A percentile compares a stretch with the other conserved stretches of the same genome.
Evolutionary conservation across 129 eudicot species (phyloP).

Genomic region (Tagetes erecta): DNA sequence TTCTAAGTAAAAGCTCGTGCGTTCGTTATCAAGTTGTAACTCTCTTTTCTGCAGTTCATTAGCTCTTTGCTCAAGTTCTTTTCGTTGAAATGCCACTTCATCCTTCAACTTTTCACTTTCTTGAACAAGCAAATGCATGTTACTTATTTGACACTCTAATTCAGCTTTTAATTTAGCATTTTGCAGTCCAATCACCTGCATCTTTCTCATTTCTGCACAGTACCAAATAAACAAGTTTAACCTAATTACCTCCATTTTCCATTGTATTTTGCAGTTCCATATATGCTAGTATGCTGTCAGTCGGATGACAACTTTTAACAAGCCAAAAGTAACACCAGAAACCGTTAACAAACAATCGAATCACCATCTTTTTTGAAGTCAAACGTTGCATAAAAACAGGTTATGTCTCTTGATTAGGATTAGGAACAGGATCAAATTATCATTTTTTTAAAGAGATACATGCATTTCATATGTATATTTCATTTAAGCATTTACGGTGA

Average conservation of each 20-base stretch:
- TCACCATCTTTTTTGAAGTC: constrained; percentile 16
- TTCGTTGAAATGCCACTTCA: constrained; percentile 42
- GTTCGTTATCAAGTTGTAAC: constrained; percentile 38
- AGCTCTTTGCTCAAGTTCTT: constrained; percentile 49
- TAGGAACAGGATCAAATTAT: no score
- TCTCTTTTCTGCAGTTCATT: constrained; percentile 42
- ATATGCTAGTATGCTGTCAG: not conserved
- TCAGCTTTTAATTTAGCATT: constrained; percentile 51
- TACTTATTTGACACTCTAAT: constrained; percentile 42
- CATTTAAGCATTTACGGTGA: no score
- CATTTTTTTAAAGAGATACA: no score
- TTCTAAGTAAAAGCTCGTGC: constrained; percentile 38
- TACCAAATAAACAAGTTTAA: constrained; percentile 21
- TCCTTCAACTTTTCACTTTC: constrained; percentile 51
- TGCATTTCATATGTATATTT: no score
- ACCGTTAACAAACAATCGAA: not conserved
- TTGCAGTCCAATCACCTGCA: constrained; percentile 48
- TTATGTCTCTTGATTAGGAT: not conserved
- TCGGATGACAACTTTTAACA: no score
- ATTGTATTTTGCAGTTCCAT: not conserved
- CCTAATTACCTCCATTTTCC: not conserved
- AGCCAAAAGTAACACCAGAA: not conserved
- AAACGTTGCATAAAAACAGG: not conserved
- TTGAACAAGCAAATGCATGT: constrained; percentile 43
- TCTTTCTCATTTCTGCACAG: constrained; percentile 51